Base-by-base conservation (phyloP, 2,329 filamentous ascomycete genomes). In the Phaeoacremonium minimum region DNA sequence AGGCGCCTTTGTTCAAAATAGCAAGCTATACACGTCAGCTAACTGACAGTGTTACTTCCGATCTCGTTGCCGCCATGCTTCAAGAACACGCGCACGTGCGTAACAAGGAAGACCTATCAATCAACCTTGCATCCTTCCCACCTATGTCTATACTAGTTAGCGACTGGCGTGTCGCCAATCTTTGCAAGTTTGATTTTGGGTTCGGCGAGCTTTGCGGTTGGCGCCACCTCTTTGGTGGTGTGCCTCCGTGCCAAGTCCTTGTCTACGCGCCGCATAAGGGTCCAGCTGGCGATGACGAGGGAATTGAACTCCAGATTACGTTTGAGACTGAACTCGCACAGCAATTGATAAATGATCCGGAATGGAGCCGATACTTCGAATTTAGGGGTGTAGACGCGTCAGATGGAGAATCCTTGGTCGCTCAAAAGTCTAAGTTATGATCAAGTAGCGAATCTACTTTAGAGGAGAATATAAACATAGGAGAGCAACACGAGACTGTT, bases 311-410 rank as follows among this genome's bases (percentile, higher is more conserved):
- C 38, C 44, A 48, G 0, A 45, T 64, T 7, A 43, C 49, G 1
- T 56, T 57, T 18, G 58, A 64, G 44, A 56, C 51, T 42, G 47
- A 50, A 1, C 26, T 63, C 2, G 45, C 48, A 3, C 28, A 50
- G 13, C 38, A 32, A 6, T 22, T 64, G 12, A 45, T 63, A 4
- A 37, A 54, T 6, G 56, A 64, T 26, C 18, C 35, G 1, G 47
- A 61, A 35, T 63, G 55, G 57, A 52, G 30, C 11, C 20, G 43
- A 22, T 63, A 52, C n/a, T 63, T 64, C 35, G 57, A 61, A 40
- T 63, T 52, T 28, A 42, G 57, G 18, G 61, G 58, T n/a, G n/a
- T n/a, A n/a, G n/a, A n/a, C n/a, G n/a, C n/a, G n/a, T n/a, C n/a
- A n/a, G n/a, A n/a, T n/a, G n/a, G n/a, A n/a, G n/a, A n/a, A n/a